Evolutionary conservation across 257 asterid genomes (phyloP).

Genomic region (Gynochthodes officinalis): DNA sequence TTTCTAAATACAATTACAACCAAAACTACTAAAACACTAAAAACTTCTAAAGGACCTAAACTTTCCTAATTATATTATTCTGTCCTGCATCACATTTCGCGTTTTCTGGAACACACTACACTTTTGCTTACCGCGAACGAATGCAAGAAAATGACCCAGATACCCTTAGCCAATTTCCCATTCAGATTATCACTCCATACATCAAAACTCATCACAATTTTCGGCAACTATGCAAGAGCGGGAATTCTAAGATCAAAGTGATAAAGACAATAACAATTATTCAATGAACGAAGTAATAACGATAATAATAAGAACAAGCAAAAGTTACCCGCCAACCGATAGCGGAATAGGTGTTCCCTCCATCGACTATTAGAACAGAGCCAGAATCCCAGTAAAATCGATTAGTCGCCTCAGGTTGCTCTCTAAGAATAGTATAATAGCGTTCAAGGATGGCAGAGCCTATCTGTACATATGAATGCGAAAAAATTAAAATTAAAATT

Average conservation of each 20-base stretch:
- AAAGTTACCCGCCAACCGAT: conserved; percentile 50
- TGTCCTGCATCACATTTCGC: too few relatives aligned
- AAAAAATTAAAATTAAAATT: background rate
- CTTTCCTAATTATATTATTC: too few relatives aligned
- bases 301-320: too few relatives aligned
- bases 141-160: background rate
- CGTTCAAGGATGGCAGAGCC: conserved; percentile 87
- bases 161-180: background rate
- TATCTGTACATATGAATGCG: conserved; percentile 37
- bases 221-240: too few relatives aligned
- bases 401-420: conserved; percentile 58
- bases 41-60: too few relatives aligned
- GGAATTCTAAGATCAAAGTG: background rate
- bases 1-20: too few relatives aligned
- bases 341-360: conserved; percentile 54
- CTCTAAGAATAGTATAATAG: conserved; percentile 69
- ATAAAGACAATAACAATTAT: too few relatives aligned
- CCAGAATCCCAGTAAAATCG: conserved; percentile 81
- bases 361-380: conserved; percentile 64
- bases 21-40: too few relatives aligned
- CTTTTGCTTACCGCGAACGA: background rate
- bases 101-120: too few relatives aligned
- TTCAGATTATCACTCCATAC: background rate
- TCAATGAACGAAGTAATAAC: too few relatives aligned
- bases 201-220: background rate